phyloP scores from a whole-genome alignment of 31 red algal species.

The Endocladia muricata region DNA sequence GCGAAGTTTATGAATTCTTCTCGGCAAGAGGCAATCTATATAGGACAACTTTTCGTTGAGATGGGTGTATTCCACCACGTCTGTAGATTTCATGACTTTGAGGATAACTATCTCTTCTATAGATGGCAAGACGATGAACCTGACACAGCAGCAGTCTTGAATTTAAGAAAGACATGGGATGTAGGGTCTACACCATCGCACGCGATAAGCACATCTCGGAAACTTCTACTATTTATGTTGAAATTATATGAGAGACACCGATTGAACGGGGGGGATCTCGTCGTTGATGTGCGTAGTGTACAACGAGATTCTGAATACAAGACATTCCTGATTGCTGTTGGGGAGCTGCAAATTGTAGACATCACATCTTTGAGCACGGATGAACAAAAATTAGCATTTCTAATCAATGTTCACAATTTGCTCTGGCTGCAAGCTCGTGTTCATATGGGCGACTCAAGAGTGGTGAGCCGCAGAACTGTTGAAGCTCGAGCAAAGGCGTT shows the following conservation, averaged over 20 bases:
- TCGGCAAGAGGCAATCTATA: conserved; percentile 17
- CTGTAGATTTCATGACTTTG: conserved; percentile 54
- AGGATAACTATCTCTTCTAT: conserved; percentile 68
- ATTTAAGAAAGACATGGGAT: conserved; percentile 13
- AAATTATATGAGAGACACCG: conserved; percentile 35
- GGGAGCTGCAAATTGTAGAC: conserved; percentile 52
- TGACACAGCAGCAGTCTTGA: conserved; percentile 25
- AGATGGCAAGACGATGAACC: conserved; percentile 44
- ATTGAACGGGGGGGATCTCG: neutral
- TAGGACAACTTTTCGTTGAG: conserved; percentile 37
- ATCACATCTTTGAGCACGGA: neutral
- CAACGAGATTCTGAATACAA: conserved; percentile 17
- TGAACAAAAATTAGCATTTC: conserved; percentile 45
- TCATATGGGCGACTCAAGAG: conserved; percentile 25
- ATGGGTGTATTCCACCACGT: conserved; percentile 66
- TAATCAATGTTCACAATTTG: conserved; percentile 66
- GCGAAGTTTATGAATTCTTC: conserved; percentile 3
- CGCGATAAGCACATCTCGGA: neutral
- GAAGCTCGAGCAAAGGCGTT: conserved; percentile 4
- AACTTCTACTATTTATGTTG: conserved; percentile 17
- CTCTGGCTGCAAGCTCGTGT: conserved; percentile 58
- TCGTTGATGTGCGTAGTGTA: conserved; percentile 34
- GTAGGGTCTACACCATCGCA: neutral
- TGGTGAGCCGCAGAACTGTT: neutral
- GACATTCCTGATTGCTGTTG: conserved; percentile 20